Percentiles rank a stretch among this genome's conserved stretches.
These are phyloP conservation scores for Salix udensis DNA, from an alignment of 345 rosid genomes.

Conservation along the genomic window DNA sequence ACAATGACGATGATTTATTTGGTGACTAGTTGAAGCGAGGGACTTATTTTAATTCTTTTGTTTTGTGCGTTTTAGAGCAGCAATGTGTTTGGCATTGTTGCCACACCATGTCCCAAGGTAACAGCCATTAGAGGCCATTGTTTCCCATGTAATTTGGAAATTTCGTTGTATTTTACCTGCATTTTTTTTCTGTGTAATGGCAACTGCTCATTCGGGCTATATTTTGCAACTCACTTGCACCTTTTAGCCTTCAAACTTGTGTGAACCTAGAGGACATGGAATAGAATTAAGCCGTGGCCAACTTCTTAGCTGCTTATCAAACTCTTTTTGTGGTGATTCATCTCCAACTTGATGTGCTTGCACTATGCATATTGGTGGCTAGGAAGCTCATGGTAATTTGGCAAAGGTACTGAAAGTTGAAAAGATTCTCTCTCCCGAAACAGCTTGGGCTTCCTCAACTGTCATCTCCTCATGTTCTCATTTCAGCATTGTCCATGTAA, in stretches of 20 bases:
- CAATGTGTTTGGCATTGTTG: not conserved
- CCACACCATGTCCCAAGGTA: not conserved
- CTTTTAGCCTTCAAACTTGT: not conserved
- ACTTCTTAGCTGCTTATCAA: not conserved
- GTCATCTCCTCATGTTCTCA: not conserved
- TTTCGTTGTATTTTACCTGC: conserved; percentile 35
- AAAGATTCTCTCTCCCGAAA: not conserved
- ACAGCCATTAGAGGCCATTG: conserved; percentile 8
- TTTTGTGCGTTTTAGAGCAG: conserved; percentile 11
- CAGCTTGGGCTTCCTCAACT: not conserved
- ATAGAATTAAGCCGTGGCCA: not conserved
- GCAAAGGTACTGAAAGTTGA: not conserved
- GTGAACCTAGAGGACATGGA: not conserved
- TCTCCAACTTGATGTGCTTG: not conserved
- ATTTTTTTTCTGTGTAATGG: conserved; percentile 15
- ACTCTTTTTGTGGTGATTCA: not conserved
- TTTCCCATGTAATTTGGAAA: conserved; percentile 25
- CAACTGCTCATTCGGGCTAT: not conserved
- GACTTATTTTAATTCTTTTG: not conserved
- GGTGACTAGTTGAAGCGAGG: conserved; percentile 53
- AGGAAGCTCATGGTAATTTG: not conserved
- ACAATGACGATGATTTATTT: conserved; percentile 78
- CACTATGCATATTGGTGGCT: not conserved
- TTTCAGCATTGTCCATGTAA: not conserved
- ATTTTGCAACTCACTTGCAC: not conserved